Conservation (phyloP, 2,329 filamentous ascomycete genomes). For the Arachnomyces sp. region DNA sequence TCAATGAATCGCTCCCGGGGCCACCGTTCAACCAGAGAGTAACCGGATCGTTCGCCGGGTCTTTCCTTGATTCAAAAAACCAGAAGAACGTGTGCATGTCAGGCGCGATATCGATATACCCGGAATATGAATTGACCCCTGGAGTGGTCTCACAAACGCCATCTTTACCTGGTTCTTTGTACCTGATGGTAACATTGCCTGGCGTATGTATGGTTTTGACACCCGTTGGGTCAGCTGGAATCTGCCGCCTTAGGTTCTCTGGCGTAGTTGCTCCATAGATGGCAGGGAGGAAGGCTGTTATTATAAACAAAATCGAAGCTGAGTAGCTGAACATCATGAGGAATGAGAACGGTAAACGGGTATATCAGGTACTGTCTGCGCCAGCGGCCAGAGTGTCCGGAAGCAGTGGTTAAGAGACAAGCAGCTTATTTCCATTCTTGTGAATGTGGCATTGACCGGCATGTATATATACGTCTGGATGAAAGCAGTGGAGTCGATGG, state of each 20-base stretch:
- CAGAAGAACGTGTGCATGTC: slow-evolving; percentile 48
- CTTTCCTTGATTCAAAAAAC: slow-evolving; percentile 50
- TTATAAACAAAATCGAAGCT: no score
- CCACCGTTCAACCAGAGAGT: slow-evolving; percentile 38
- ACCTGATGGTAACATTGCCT: slow-evolving; percentile 47
- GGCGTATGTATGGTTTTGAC: slow-evolving; percentile 33
- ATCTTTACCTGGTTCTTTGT: slow-evolving; percentile 49
- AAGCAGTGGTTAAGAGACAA: no score
- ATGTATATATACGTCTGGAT: no score
- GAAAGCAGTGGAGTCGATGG: no score
- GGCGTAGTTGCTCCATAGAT: no score
- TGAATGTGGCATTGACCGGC: no score
- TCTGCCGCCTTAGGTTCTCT: slow-evolving; percentile 20
- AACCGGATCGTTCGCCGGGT: slow-evolving; percentile 38
- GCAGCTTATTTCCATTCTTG: no score
- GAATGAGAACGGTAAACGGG: no score
- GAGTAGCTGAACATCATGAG: no score
- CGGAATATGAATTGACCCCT: slow-evolving; percentile 49
- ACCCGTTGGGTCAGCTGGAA: slow-evolving; percentile 30
- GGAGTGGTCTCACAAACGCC: slow-evolving; percentile 49
- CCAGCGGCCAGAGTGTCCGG: no score
- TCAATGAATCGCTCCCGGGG: slow-evolving; percentile 35
- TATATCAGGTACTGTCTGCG: no score
- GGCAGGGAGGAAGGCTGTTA: no score
- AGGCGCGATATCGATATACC: slow-evolving; percentile 47